Evolutionary conservation across 1,284 basidiomycete genomes (phyloP).

Genomic region (Ceratobasidium sp.): DNA sequence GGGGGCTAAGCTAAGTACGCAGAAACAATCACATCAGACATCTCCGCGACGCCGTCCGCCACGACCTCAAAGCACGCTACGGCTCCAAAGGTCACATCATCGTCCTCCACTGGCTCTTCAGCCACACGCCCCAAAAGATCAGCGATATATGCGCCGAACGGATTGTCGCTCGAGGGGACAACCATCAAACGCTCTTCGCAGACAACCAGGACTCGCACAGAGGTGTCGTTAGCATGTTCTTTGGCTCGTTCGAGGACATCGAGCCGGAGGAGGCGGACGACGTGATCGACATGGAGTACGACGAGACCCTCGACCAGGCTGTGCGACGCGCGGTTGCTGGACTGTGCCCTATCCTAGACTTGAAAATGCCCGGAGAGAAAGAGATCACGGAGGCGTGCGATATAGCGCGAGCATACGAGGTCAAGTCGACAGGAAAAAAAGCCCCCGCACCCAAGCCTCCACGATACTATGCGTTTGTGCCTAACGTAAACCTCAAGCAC

Average conservation of each 20-base stretch:
- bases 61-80: slow-evolving; percentile 53
- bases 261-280: slow-evolving; percentile 73
- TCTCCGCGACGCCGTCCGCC: slow-evolving; percentile 80
- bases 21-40: slow-evolving; percentile 91
- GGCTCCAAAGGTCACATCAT: slow-evolving; percentile 67
- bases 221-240: slow-evolving; percentile 84
- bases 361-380: slow-evolving; percentile 70
- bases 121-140: slow-evolving; percentile 66
- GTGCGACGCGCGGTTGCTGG: slow-evolving; percentile 74
- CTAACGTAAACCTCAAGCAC: slow-evolving; percentile 75
- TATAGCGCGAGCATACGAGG: slow-evolving; percentile 66
- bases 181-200: slow-evolving; percentile 85
- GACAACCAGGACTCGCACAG: slow-evolving; percentile 77
- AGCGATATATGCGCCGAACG: slow-evolving; percentile 85
- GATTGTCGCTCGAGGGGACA: slow-evolving; percentile 79
- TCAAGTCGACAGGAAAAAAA: slow-evolving; percentile 56
- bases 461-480: slow-evolving; percentile 83
- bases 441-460: slow-evolving; percentile 53
- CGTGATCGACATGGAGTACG: slow-evolving; percentile 74
- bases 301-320: slow-evolving; percentile 66
- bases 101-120: slow-evolving; percentile 83
- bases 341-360: slow-evolving; percentile 65
- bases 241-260: slow-evolving; percentile 74
- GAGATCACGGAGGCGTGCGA: slow-evolving; percentile 73
- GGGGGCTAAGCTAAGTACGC: neutral